Percentiles rank a stretch among this genome's conserved stretches.
These are phyloP conservation scores for Spathaspora passalidarum DNA, from an alignment of 805 yeast species.

Conservation along the genomic window DNA sequence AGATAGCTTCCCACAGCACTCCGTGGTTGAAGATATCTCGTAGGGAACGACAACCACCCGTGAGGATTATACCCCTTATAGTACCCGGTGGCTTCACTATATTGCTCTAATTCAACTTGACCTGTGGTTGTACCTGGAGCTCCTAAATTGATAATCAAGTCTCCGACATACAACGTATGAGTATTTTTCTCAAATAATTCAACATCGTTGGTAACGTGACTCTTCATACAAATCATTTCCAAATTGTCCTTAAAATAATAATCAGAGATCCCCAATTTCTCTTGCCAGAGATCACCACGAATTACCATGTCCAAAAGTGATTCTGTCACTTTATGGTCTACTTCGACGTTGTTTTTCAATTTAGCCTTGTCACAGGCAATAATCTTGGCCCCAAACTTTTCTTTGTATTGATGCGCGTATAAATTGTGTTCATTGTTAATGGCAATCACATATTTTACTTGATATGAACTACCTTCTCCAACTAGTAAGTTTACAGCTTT, in stretches of 20 bases:
- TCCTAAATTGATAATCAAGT: slow-evolving; percentile 53
- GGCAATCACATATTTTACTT: slow-evolving; percentile 39
- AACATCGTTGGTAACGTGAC: slow-evolving; percentile 51
- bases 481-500: slow-evolving; percentile 26
- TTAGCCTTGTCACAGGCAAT: slow-evolving; percentile 43
- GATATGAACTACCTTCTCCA: slow-evolving; percentile 10
- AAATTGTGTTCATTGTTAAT: slow-evolving; percentile 60
- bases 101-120: slow-evolving; percentile 28
- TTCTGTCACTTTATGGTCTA: slow-evolving; percentile 36
- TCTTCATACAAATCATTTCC: slow-evolving; percentile 49
- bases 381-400: slow-evolving; percentile 15
- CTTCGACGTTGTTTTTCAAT: slow-evolving; percentile 25
- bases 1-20: slow-evolving; percentile 25
- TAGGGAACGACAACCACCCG: slow-evolving; percentile 33
- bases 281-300: slow-evolving; percentile 13
- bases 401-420: slow-evolving; percentile 50
- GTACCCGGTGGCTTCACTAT: slow-evolving; percentile 37
- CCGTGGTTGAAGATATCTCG: slow-evolving; percentile 35
- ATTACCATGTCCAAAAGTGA: slow-evolving; percentile 24
- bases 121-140: slow-evolving; percentile 8
- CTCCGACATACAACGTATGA: slow-evolving; percentile 50
- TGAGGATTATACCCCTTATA: slow-evolving; percentile 36
- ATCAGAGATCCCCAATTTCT: slow-evolving; percentile 26
- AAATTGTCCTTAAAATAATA: slow-evolving; percentile 33
- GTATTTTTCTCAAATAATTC: slow-evolving; percentile 41